These are phyloP conservation scores for Agaricus bisporus DNA, from an alignment of 768 basidiomycete species.

Conservation along the genomic window DNA sequence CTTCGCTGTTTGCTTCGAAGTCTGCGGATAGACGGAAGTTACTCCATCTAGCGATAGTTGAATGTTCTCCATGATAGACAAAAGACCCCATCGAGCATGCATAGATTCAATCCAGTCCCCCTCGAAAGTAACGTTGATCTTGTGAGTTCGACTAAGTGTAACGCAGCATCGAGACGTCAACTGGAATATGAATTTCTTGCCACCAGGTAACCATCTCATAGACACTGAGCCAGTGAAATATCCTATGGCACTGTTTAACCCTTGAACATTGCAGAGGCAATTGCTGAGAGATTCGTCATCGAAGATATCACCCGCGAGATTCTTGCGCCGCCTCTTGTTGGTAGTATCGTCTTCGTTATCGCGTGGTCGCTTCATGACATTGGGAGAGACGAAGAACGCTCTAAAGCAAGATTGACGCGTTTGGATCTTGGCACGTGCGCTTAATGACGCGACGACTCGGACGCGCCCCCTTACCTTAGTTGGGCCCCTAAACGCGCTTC, in stretches of 20 bases:
- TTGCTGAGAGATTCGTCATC: slow-evolving; percentile 5
- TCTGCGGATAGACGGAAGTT: not conserved
- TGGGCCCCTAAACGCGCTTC: too few relatives aligned
- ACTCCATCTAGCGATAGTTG: slow-evolving; percentile 7
- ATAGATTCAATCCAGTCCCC: slow-evolving; percentile 4
- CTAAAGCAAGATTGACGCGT: not conserved
- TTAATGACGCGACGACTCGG: too few relatives aligned
- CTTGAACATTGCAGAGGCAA: slow-evolving; percentile 8
- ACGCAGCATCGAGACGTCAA: not conserved
- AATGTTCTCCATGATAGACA: slow-evolving; percentile 1
- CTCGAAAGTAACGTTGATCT: not conserved
- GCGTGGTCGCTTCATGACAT: slow-evolving; percentile 7
- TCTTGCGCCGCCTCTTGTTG: slow-evolving; percentile 6
- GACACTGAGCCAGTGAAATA: slow-evolving; percentile 4
- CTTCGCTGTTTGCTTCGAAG: not conserved
- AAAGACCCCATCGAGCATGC: not conserved
- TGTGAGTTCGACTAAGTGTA: not conserved
- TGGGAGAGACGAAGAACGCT: not conserved
- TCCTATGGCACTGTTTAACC: not conserved
- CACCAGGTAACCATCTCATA: not conserved
- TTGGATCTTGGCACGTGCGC: not conserved
- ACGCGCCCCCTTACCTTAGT: too few relatives aligned
- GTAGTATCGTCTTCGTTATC: not conserved
- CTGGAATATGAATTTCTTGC: not conserved
- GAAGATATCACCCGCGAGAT: not conserved